A percentile compares a stretch with the other conserved stretches of the same genome.
These are phyloP conservation scores for Diaporthe velutina DNA, from an alignment of 2,329 filamentous ascomycete genomes.

Conservation along the genomic window DNA sequence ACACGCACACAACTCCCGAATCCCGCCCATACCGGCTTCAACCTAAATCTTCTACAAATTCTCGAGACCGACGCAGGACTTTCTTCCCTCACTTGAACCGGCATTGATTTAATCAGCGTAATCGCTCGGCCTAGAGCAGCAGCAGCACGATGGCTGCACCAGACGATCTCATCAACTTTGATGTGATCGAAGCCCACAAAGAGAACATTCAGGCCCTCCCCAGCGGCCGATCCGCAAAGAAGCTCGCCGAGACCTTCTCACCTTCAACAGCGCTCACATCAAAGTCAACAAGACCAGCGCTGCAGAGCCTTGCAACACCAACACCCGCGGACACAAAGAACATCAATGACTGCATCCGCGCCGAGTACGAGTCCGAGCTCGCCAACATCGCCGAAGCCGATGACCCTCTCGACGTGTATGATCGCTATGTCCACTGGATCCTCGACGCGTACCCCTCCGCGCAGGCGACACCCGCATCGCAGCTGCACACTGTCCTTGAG, in stretches of 20 bases:
- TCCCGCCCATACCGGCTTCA: neutral
- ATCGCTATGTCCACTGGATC: constrained; percentile 97
- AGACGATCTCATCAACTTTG: constrained; percentile 78
- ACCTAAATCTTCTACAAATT: constrained; percentile 21
- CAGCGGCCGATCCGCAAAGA: constrained; percentile 87
- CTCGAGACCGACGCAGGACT: constrained; percentile 31
- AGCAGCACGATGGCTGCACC: constrained; percentile 59
- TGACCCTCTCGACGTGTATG: constrained; percentile 94
- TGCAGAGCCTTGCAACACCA: constrained; percentile 70
- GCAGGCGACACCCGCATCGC: constrained; percentile 92
- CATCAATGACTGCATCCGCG: constrained; percentile 82
- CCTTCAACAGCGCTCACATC: constrained; percentile 51
- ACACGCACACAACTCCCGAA: constrained; percentile 1
- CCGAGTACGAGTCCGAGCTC: constrained; percentile 89
- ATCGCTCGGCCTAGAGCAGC: constrained; percentile 37
- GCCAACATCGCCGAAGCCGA: constrained; percentile 85
- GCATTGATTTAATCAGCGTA: constrained; percentile 36
- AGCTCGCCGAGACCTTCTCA: constrained; percentile 86
- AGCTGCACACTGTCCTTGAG: constrained; percentile 89
- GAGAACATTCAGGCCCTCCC: constrained; percentile 97
- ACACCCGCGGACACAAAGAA: constrained; percentile 81
- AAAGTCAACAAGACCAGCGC: constrained; percentile 50
- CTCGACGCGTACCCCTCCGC: constrained; percentile 94
- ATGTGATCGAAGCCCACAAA: constrained; percentile 95
- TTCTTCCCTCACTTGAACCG: constrained; percentile 30